Conservation (phyloP, 2,329 filamentous ascomycete species). For the Colletotrichum cereale region DNA sequence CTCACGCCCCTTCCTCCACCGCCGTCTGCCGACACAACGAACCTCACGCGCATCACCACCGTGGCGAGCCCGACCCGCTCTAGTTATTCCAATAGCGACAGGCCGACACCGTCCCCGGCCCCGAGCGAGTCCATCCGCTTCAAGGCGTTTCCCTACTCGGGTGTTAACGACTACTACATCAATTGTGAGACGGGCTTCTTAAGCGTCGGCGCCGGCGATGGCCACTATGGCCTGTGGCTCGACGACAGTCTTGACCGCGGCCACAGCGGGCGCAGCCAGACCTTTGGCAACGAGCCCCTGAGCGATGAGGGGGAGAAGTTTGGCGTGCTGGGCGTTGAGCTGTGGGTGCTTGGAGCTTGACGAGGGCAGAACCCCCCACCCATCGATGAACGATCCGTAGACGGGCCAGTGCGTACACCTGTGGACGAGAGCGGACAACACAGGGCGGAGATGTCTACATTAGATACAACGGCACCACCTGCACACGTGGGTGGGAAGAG, state of each 20-base stretch:
- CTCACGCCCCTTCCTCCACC: slow-evolving; percentile 66
- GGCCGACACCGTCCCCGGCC: slow-evolving; percentile 52
- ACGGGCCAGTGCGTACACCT: neutral
- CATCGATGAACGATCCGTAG: neutral
- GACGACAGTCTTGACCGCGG: slow-evolving; percentile 88
- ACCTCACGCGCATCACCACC: slow-evolving; percentile 60
- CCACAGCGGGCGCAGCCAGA: slow-evolving; percentile 85
- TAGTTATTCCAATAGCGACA: slow-evolving; percentile 42
- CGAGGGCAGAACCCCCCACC: neutral
- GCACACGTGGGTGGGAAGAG: neutral
- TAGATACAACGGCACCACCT: neutral
- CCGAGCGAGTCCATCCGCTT: slow-evolving; percentile 86
- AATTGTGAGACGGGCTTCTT: slow-evolving; percentile 89
- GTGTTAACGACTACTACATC: slow-evolving; percentile 96
- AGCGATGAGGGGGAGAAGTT: slow-evolving; percentile 96
- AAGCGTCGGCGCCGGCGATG: slow-evolving; percentile 88
- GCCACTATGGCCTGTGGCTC: slow-evolving; percentile 93
- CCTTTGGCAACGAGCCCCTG: slow-evolving; percentile 93
- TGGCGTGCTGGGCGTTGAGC: slow-evolving; percentile 87
- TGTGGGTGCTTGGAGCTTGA: slow-evolving; percentile 85
- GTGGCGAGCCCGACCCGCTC: slow-evolving; percentile 46
- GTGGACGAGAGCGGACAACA: neutral
- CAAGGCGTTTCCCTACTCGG: slow-evolving; percentile 96
- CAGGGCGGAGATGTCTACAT: neutral
- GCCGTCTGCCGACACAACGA: slow-evolving; percentile 64